Evolutionary conservation across 371 early-diverging fungal species (phyloP).

Genomic region (Funneliformis caledonium): DNA sequence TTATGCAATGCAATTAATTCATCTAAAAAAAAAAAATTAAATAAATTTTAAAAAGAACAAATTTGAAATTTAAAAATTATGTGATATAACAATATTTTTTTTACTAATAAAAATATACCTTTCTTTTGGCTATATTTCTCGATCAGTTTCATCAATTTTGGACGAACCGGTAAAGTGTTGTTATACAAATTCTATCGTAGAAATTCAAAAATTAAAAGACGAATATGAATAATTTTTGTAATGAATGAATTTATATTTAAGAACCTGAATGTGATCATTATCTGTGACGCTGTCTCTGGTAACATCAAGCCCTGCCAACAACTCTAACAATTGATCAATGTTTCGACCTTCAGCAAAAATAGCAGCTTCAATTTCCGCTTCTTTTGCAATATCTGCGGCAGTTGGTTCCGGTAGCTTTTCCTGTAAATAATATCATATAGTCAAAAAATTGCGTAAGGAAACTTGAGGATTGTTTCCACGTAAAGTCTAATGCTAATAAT

Average conservation of each 20-base stretch:
- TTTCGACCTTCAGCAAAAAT: conserved; percentile 76
- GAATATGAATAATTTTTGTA: not conserved
- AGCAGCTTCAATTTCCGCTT: conserved; percentile 71
- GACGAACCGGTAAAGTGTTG: conserved; percentile 71
- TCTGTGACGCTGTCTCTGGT: conserved; percentile 82
- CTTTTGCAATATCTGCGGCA: conserved; percentile 59
- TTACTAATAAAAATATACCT: conserved; percentile 58
- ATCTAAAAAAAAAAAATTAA: conserved; percentile 44
- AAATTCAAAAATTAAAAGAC: not conserved
- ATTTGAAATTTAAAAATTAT: not conserved
- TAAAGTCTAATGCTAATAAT: not conserved
- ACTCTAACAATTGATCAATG: conserved; percentile 77
- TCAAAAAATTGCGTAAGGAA: too few species aligned
- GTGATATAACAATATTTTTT: too few species aligned
- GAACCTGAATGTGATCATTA: conserved; percentile 82
- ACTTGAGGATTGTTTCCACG: too few species aligned
- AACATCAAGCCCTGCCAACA: conserved; percentile 80
- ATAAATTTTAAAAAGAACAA: not conserved
- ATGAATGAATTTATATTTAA: not conserved
- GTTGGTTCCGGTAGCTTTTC: conserved; percentile 65
- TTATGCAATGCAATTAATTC: conserved; percentile 60
- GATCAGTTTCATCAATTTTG: conserved; percentile 78
- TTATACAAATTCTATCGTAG: conserved; percentile 58
- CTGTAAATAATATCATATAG: conserved; percentile 39
- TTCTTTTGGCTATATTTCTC: conserved; percentile 80